Conservation (phyloP, 2,329 filamentous ascomycete species). For the Aspergillus viridinutans region DNA sequence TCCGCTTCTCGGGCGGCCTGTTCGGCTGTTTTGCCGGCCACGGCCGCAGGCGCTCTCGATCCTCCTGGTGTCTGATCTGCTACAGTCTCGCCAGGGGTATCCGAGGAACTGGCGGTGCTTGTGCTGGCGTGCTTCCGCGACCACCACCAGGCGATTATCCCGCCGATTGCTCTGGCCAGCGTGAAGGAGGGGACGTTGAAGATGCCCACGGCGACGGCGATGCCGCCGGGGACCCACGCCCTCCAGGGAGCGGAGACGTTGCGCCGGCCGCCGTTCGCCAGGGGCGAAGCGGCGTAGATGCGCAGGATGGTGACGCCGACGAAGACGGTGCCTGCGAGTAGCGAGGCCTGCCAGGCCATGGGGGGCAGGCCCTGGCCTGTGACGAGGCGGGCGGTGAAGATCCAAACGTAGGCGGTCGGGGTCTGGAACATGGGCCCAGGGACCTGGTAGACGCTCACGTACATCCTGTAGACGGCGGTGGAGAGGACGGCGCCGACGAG, state of each 20-base stretch:
- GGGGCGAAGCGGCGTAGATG: conserved; percentile 48
- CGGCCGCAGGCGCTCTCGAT: not conserved
- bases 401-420: conserved; percentile 93
- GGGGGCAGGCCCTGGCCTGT: conserved; percentile 83
- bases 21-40: conserved; percentile 38
- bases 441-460: conserved; percentile 83
- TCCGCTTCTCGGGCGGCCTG: conserved; percentile 27
- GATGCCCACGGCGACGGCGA: conserved; percentile 95
- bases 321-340: conserved; percentile 71
- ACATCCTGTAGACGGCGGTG: conserved; percentile 82
- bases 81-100: not conserved
- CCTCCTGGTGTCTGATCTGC: not conserved
- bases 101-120: not conserved
- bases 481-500: conserved; percentile 81
- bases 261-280: conserved; percentile 27
- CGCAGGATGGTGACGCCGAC: conserved; percentile 65
- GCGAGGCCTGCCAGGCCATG: conserved; percentile 77
- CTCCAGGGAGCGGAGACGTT: conserved; percentile 56
- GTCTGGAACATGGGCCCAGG: conserved; percentile 89
- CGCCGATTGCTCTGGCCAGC: conserved; percentile 78
- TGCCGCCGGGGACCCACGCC: conserved; percentile 78
- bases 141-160: conserved; percentile 76
- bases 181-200: conserved; percentile 98
- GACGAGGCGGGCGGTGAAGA: conserved; percentile 90
- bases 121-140: conserved; percentile 40